phyloP scores from a whole-genome alignment of 1,139 yeast genomes.

The Magnusiomyces clavatus region DNA sequence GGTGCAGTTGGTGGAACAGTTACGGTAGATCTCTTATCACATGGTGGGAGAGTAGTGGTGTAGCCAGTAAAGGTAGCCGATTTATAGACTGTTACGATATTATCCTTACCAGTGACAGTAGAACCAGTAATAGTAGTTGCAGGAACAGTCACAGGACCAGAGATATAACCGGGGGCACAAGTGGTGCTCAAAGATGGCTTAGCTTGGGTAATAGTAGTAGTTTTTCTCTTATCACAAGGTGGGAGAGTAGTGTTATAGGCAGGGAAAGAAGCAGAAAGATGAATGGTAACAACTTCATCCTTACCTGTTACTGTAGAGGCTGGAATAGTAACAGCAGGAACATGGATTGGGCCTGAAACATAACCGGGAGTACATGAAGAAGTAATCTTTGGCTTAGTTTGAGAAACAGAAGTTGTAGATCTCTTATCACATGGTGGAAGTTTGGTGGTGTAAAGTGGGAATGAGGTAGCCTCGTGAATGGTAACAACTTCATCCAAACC shows the following conservation, averaged over 20 bases:
- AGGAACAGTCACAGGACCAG: neutral
- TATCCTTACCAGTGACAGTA: conserved; percentile 11
- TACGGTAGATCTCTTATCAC: conserved; percentile 5
- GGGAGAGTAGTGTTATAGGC: conserved; percentile 16
- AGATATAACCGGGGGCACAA: conserved; percentile 14
- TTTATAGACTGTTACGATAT: conserved; percentile 11
- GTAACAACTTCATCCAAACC: neutral
- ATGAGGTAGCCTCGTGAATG: too few species aligned
- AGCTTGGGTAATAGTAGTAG: neutral
- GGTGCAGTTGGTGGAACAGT: neutral
- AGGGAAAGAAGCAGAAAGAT: conserved; percentile 14
- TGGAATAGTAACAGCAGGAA: neutral
- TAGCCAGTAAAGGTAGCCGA: conserved; percentile 16
- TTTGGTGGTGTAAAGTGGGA: too few species aligned
- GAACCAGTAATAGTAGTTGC: neutral
- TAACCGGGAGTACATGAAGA: conserved; percentile 14
- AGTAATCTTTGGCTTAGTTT: too few species aligned
- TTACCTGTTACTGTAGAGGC: conserved; percentile 12
- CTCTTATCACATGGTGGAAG: too few species aligned
- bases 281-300: conserved; percentile 9
- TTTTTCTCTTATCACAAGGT: conserved; percentile 8
- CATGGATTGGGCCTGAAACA: neutral
- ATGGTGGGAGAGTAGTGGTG: conserved; percentile 13
- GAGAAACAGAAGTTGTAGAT: too few species aligned
- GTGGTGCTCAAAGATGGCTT: neutral